A percentile compares a stretch with the other conserved stretches of the same genome.
phyloP scores from a whole-genome alignment of 345 rosid genomes.

The Xanthoceras sorbifolium region DNA sequence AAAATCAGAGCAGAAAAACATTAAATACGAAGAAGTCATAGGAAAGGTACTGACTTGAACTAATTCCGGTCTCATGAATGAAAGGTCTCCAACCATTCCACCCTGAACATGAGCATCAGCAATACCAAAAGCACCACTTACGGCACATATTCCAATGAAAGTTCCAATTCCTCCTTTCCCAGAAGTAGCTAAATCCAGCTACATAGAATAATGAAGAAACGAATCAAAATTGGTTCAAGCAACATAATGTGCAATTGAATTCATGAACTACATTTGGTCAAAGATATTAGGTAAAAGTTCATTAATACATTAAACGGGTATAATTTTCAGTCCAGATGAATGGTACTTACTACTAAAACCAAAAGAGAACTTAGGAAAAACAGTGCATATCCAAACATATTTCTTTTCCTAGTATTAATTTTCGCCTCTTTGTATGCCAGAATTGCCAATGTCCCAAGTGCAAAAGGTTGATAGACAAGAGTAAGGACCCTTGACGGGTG shows the following conservation, averaged over 20 bases:
- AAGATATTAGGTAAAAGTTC: background rate
- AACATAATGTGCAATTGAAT: background rate
- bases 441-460: slow-evolving; percentile 55
- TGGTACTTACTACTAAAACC: slow-evolving; percentile 65
- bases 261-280: background rate
- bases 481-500: slow-evolving; percentile 80
- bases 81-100: slow-evolving; percentile 89
- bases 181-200: slow-evolving; percentile 81
- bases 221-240: background rate
- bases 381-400: slow-evolving; percentile 63
- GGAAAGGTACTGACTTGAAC: slow-evolving; percentile 53
- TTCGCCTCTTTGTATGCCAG: slow-evolving; percentile 69
- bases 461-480: slow-evolving; percentile 80
- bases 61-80: slow-evolving; percentile 66
- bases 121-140: slow-evolving; percentile 67
- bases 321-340: background rate
- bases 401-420: slow-evolving; percentile 64
- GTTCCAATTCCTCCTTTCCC: slow-evolving; percentile 78
- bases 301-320: background rate
- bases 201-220: background rate
- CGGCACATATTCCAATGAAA: slow-evolving; percentile 61
- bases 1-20: background rate
- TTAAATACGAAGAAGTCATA: background rate
- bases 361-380: slow-evolving; percentile 57
- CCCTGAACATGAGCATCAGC: slow-evolving; percentile 92